phyloP scores from a whole-genome alignment of 1,284 basidiomycete species.

The Papiliotrema nemorosa region DNA sequence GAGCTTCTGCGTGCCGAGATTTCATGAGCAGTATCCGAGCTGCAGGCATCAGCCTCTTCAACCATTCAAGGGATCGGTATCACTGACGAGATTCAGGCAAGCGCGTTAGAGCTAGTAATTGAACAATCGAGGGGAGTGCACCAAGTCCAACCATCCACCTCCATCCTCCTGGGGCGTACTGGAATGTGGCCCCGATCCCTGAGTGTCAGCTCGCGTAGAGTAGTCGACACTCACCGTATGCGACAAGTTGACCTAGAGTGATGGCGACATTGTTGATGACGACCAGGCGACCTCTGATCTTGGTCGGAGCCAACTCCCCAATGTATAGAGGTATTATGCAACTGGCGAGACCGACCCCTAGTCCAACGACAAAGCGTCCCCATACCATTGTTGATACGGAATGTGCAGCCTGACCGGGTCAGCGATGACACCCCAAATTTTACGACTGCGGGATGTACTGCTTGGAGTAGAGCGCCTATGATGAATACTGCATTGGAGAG shows the following conservation, averaged over 20 bases:
- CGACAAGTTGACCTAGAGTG: slow-evolving; percentile 65
- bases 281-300: slow-evolving; percentile 71
- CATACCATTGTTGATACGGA: slow-evolving; percentile 71
- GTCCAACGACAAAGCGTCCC: slow-evolving; percentile 64
- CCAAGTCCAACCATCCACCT: slow-evolving; percentile 79
- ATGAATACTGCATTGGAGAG: slow-evolving; percentile 73
- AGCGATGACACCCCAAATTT: slow-evolving; percentile 41
- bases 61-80: background rate
- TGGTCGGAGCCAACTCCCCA: slow-evolving; percentile 73
- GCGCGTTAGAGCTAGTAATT: slow-evolving; percentile 61
- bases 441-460: slow-evolving; percentile 15
- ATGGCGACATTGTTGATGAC: slow-evolving; percentile 51
- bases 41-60: slow-evolving; percentile 31
- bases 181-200: slow-evolving; percentile 67
- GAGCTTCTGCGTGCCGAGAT: slow-evolving; percentile 56
- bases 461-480: slow-evolving; percentile 60
- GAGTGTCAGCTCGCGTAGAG: background rate
- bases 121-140: slow-evolving; percentile 63
- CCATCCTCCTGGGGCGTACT: slow-evolving; percentile 64
- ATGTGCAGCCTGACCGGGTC: slow-evolving; percentile 54
- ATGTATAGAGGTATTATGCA: slow-evolving; percentile 79
- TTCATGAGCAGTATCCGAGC: slow-evolving; percentile 68
- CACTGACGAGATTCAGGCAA: slow-evolving; percentile 67
- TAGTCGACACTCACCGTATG: slow-evolving; percentile 54
- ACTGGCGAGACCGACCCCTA: slow-evolving; percentile 59